Percentiles rank a stretch among this genome's conserved stretches.
phyloP scores from a whole-genome alignment of 2,329 filamentous ascomycete species.

The Ophiostoma pallidulum region DNA sequence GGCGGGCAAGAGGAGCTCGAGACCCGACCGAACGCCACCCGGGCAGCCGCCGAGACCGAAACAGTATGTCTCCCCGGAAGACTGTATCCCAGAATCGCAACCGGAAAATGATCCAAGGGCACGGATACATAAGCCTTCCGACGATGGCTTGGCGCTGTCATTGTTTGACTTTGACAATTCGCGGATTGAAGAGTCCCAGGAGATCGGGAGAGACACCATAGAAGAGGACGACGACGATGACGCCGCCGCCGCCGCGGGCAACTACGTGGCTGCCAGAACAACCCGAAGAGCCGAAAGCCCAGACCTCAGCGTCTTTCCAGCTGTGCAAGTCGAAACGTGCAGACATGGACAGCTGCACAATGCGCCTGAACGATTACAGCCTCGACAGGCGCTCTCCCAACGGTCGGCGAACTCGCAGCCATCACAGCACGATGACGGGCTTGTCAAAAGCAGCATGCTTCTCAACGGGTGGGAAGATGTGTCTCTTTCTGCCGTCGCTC shows the following conservation, averaged over 20 bases:
- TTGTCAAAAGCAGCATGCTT: not conserved
- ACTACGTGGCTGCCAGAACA: not conserved
- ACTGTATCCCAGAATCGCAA: constrained; percentile 45
- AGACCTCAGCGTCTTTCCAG: constrained; percentile 5
- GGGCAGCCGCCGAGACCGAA: constrained; percentile 23
- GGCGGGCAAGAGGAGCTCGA: too few relatives aligned
- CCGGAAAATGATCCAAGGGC: constrained; percentile 22
- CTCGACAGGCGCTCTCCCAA: constrained; percentile 4
- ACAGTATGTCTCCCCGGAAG: constrained; percentile 7
- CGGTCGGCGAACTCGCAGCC: constrained; percentile 7
- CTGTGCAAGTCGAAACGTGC: too few relatives aligned
- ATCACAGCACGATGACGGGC: not conserved
- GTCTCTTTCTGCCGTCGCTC: not conserved
- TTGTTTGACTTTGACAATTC: not conserved
- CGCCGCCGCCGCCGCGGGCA: not conserved
- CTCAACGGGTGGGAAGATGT: not conserved
- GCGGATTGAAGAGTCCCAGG: not conserved
- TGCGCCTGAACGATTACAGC: not conserved
- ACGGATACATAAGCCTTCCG: not conserved
- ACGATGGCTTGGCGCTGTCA: not conserved
- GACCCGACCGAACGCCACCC: constrained; percentile 32
- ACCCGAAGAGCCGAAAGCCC: not conserved
- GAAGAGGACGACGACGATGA: too few relatives aligned
- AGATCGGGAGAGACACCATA: too few relatives aligned
- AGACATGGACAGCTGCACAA: not conserved